A percentile compares a stretch with the other conserved stretches of the same genome.
These are phyloP conservation scores for Cytospora chrysosperma DNA, from an alignment of 2,329 filamentous ascomycete species.

Conservation along the genomic window DNA sequence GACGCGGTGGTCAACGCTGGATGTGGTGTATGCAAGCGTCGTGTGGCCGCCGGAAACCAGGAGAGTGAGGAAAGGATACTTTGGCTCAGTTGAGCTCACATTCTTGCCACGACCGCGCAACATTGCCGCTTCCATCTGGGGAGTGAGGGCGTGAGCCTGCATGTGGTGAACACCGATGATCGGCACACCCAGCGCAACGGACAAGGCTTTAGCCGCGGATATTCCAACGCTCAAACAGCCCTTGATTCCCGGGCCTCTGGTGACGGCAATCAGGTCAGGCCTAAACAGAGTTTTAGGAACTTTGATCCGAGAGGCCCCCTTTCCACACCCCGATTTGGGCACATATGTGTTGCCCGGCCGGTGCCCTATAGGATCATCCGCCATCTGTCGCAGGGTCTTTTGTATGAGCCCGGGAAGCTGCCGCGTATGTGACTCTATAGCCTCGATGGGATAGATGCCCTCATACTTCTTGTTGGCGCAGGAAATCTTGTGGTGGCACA, in stretches of 20 bases:
- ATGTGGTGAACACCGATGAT: constrained; percentile 91
- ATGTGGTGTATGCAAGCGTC: constrained; percentile 73
- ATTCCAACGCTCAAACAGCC: constrained; percentile 76
- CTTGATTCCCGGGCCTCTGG: constrained; percentile 86
- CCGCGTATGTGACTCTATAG: constrained; percentile 73
- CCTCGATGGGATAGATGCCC: constrained; percentile 77
- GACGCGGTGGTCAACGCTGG: constrained; percentile 67
- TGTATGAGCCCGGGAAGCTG: constrained; percentile 67
- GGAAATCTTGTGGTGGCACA: constrained; percentile 80
- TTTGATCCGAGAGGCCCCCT: not conserved
- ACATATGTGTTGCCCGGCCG: not conserved
- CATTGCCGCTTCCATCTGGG: constrained; percentile 70
- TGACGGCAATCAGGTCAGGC: constrained; percentile 86
- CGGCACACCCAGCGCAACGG: constrained; percentile 79
- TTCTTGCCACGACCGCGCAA: constrained; percentile 10
- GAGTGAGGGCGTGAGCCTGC: constrained; percentile 93
- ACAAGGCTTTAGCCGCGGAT: constrained; percentile 82
- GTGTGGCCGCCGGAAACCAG: constrained; percentile 53
- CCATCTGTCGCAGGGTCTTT: constrained; percentile 64
- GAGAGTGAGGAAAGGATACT: constrained; percentile 83
- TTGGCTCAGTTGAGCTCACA: constrained; percentile 25
- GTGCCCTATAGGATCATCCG: too few species aligned
- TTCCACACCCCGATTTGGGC: not conserved
- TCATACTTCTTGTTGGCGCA: constrained; percentile 72
- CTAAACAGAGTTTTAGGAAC: constrained; percentile 38